A percentile compares a stretch with the other conserved stretches of the same genome.
These are phyloP conservation scores for Rutstroemia sp. DNA, from an alignment of 2,329 filamentous ascomycete genomes.

Conservation along the genomic window DNA sequence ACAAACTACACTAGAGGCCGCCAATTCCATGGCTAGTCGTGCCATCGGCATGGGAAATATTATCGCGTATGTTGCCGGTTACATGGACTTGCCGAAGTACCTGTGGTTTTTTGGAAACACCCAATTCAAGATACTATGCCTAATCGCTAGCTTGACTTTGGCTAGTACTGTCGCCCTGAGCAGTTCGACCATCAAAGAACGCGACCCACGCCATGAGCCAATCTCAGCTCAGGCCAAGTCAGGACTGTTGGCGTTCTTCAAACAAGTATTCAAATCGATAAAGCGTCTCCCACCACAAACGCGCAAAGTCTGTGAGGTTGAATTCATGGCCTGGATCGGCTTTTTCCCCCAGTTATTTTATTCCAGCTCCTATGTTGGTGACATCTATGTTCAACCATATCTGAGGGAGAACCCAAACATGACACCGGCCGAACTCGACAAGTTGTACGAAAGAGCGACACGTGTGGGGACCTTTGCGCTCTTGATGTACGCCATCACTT, in stretches of 20 bases:
- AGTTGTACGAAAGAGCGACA: slow-evolving; percentile 77
- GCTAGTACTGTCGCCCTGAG: slow-evolving; percentile 63
- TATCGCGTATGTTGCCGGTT: slow-evolving; percentile 80
- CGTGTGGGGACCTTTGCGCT: slow-evolving; percentile 84
- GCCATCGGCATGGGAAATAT: slow-evolving; percentile 86
- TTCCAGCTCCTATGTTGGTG: slow-evolving; percentile 86
- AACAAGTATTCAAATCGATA: slow-evolving; percentile 68
- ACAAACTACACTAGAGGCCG: slow-evolving; percentile 38
- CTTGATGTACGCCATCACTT: slow-evolving; percentile 80
- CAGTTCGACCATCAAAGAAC: slow-evolving; percentile 62
- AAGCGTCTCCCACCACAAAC: slow-evolving; percentile 75
- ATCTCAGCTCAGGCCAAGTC: slow-evolving; percentile 50
- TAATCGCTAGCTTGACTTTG: slow-evolving; percentile 72
- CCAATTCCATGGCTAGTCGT: slow-evolving; percentile 90
- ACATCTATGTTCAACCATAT: slow-evolving; percentile 82
- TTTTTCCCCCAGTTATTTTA: slow-evolving; percentile 97
- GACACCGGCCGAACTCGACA: slow-evolving; percentile 66
- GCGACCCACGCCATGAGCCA: slow-evolving; percentile 70
- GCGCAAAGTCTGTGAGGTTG: slow-evolving; percentile 70
- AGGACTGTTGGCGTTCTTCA: slow-evolving; percentile 73
- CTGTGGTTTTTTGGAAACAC: slow-evolving; percentile 77
- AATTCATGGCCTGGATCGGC: slow-evolving; percentile 85
- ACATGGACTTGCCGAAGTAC: slow-evolving; percentile 66
- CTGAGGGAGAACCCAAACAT: slow-evolving; percentile 73
- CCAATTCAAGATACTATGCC: slow-evolving; percentile 89